Percentiles rank a stretch among this genome's conserved stretches.
Conservation (phyloP, 179 eudicot genomes). For the Beta lomatogona region DNA sequence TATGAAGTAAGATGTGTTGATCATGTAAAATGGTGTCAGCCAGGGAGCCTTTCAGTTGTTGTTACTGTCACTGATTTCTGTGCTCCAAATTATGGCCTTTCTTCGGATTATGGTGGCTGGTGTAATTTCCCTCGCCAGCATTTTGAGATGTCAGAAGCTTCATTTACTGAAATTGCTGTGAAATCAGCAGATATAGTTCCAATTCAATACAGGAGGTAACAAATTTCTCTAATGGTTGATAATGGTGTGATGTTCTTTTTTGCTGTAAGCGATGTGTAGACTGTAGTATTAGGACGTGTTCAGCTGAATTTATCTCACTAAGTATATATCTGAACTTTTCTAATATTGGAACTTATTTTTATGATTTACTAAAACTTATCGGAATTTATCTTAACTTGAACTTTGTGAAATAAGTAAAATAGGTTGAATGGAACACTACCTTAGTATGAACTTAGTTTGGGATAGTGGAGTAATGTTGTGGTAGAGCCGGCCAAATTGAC, state of each 20-base stretch:
- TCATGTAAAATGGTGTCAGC: constrained; percentile 56
- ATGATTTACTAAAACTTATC: too few species aligned
- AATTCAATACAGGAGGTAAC: constrained; percentile 65
- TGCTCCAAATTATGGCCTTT: constrained; percentile 59
- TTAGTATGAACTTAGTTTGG: not conserved
- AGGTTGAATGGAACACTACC: too few species aligned
- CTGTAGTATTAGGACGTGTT: too few species aligned
- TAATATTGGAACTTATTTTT: too few species aligned
- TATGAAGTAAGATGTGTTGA: constrained; percentile 63
- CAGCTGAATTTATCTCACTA: too few species aligned
- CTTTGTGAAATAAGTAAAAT: too few species aligned
- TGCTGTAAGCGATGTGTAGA: too few species aligned
- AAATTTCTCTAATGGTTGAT: not conserved
- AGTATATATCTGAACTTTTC: too few species aligned
- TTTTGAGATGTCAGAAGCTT: constrained; percentile 59
- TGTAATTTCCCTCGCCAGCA: constrained; percentile 62
- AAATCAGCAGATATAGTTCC: constrained; percentile 51
- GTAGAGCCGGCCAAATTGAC: not conserved
- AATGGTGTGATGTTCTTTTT: not conserved
- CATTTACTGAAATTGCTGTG: constrained; percentile 56
- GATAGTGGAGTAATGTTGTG: not conserved
- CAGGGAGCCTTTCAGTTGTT: constrained; percentile 57
- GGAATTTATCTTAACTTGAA: too few species aligned
- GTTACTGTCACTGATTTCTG: constrained; percentile 73
- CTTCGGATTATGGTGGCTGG: constrained; percentile 74